A percentile compares a stretch with the other conserved stretches of the same genome.
These are phyloP conservation scores for Xerocomellus intermedius DNA, from an alignment of 768 basidiomycete species.

Conservation along the genomic window DNA sequence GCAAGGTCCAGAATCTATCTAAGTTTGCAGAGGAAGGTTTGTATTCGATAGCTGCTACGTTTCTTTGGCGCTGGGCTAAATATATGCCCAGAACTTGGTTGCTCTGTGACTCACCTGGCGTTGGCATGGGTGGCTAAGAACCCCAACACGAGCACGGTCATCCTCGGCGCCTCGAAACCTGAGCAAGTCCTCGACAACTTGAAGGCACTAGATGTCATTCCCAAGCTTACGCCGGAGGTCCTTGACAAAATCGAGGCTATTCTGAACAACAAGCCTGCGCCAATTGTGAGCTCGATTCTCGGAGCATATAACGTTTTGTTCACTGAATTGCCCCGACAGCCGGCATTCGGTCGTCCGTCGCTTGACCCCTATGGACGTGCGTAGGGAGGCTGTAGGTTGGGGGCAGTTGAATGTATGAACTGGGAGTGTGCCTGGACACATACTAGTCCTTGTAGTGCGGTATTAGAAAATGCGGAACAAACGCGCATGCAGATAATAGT, in stretches of 20 bases:
- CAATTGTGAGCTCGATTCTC: constrained; percentile 24
- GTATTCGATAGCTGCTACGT: not conserved
- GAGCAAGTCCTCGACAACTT: constrained; percentile 50
- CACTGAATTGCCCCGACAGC: constrained; percentile 18
- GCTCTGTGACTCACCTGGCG: constrained; percentile 48
- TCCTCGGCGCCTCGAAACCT: constrained; percentile 48
- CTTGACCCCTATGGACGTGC: constrained; percentile 29
- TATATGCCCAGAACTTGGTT: constrained; percentile 39
- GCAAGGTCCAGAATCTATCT: constrained; percentile 48
- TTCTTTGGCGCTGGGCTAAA: not conserved
- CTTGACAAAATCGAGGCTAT: constrained; percentile 52
- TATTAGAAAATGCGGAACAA: not conserved
- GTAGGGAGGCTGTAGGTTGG: constrained; percentile 1
- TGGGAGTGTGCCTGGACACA: not conserved
- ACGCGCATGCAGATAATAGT: not conserved
- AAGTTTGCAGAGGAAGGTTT: constrained; percentile 40
- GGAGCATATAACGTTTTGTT: not conserved
- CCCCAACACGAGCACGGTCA: constrained; percentile 47
- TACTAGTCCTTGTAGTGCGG: too few species aligned
- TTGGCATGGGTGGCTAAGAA: constrained; percentile 56
- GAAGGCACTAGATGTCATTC: constrained; percentile 51
- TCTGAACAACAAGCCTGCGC: constrained; percentile 39
- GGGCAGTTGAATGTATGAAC: not conserved
- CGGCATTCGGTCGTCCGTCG: constrained; percentile 26
- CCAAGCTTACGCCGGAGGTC: constrained; percentile 53